These are phyloP conservation scores for Ceratocystis huliohia DNA, from an alignment of 2,329 filamentous ascomycete genomes.

Conservation along the genomic window DNA sequence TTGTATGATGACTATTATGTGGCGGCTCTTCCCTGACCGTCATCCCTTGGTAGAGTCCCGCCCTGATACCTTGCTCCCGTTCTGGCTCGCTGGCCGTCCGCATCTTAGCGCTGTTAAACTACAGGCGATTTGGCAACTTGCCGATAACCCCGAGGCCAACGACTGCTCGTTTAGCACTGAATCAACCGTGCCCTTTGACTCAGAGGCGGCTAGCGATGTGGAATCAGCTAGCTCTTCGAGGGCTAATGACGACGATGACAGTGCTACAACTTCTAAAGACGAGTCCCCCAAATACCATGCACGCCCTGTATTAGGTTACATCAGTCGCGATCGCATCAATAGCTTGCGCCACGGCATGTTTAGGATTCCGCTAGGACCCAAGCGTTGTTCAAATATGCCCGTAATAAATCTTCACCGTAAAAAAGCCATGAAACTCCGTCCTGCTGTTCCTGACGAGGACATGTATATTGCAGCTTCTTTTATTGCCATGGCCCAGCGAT, in stretches of 20 bases:
- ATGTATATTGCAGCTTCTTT: slow-evolving; percentile 40
- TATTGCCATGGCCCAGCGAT: slow-evolving; percentile 44
- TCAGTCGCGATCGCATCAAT: slow-evolving; percentile 20
- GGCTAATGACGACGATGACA: neutral
- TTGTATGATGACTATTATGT: slow-evolving; percentile 5
- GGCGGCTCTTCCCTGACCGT: slow-evolving; percentile 13
- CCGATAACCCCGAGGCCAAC: neutral
- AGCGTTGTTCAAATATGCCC: slow-evolving; percentile 33
- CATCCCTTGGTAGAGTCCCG: slow-evolving; percentile 3
- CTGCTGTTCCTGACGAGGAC: slow-evolving; percentile 39
- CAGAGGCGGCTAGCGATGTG: neutral
- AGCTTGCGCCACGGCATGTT: slow-evolving; percentile 38
- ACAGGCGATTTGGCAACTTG: slow-evolving; percentile 15
- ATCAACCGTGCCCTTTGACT: slow-evolving; percentile 16
- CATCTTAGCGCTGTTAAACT: slow-evolving; percentile 13
- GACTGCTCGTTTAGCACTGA: slow-evolving; percentile 18
- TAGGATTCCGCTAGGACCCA: slow-evolving; percentile 33
- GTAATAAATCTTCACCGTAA: slow-evolving; percentile 37
- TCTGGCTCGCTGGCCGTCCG: slow-evolving; percentile 17
- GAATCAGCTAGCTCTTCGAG: neutral
- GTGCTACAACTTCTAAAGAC: neutral
- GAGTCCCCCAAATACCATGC: slow-evolving; percentile 31
- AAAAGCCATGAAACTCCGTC: slow-evolving; percentile 36
- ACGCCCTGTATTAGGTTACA: slow-evolving; percentile 27
- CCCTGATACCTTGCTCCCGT: slow-evolving; percentile 10